Conservation (phyloP, 192 early-diverging fungal genomes). For the Linnemannia hyalina region DNA sequence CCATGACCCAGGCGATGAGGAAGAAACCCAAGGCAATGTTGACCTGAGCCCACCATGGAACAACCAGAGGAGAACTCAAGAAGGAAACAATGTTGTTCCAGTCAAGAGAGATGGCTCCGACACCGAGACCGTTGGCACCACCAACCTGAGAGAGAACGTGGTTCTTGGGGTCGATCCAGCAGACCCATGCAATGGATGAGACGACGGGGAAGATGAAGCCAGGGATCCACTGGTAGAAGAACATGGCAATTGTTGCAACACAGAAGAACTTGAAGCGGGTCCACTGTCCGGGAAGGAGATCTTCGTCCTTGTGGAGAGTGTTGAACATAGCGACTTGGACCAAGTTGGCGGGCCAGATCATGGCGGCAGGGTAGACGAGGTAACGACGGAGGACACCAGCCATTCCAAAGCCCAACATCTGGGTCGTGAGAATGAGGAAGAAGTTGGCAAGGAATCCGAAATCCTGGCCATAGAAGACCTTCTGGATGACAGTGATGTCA, state of each 20-base stretch:
- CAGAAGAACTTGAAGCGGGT: conserved; percentile 48
- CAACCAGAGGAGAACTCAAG: conserved; percentile 36
- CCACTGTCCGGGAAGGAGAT: conserved; percentile 17
- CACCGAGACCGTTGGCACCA: conserved; percentile 73
- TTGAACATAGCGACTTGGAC: conserved; percentile 59
- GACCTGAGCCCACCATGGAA: conserved; percentile 64
- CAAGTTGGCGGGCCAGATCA: conserved; percentile 90
- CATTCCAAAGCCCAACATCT: conserved; percentile 65
- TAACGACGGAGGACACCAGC: conserved; percentile 83
- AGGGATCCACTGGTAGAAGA: conserved; percentile 61
- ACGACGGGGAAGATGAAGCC: conserved; percentile 50
- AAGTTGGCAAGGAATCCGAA: conserved; percentile 64
- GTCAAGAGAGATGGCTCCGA: conserved; percentile 76
- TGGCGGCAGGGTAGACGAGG: conserved; percentile 81
- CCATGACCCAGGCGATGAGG: conserved; percentile 73
- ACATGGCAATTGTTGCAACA: conserved; percentile 44
- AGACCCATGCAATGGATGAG: conserved; percentile 20
- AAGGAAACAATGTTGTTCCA: conserved; percentile 64
- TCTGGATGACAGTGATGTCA: conserved; percentile 70
- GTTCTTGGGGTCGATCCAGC: conserved; percentile 16
- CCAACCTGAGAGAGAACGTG: conserved; percentile 13
- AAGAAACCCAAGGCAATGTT: conserved; percentile 72
- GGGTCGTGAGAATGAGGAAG: conserved; percentile 70
- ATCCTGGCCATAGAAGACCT: conserved; percentile 69
- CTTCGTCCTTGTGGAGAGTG: conserved; percentile 53